Evolutionary conservation across 176 grass and related monocot genomes (phyloP), one percentile per base, ranked within the genome.

Genomic region (Poa annua): DNA sequence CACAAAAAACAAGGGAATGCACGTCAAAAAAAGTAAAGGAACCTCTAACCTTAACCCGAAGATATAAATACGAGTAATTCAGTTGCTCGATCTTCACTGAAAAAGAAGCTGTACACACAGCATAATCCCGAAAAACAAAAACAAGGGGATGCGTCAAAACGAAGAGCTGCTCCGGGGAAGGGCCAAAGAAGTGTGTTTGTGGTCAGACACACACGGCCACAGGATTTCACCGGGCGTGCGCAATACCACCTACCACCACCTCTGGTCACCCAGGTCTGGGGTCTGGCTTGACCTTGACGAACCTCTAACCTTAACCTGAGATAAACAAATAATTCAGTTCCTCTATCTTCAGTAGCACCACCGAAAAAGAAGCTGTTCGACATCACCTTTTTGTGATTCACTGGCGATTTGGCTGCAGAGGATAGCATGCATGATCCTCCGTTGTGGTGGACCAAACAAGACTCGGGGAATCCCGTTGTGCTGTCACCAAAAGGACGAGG

Each of bases 371-470:
- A 41, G 26, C 29, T n/a, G 77, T 65, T 48, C 10, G 29, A 42
- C 7, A 36, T 49, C 14, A 24, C 59, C 49, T 84, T 66, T 52
- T 25, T 4, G 24, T 3, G 52, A 76, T 70, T 63, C 65, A 75
- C 36, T 11, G 24, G 9, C 41, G 56, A 84, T 79, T 61, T 45
- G 24, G 45, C 0, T 7, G 56, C 47, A 73, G 69, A 56, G 73
- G 25, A 35, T 66, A 79, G 69, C 69, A 48, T 25, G 41, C 39
- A 72, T 21, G 67, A 47, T 47, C 21, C 10, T 48, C 71, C 45
- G 5, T 81, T 41, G 47, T 49, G 47, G 55, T 78, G 45, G 83
- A 86, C 64, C 83, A 15, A 86, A 54, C 83, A 15, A 48, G 6
- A 4, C n/a, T 9, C 2, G 66, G 73, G 63, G 80, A 86, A 83